Percentiles rank a stretch among this genome's conserved stretches.
These are phyloP conservation scores for Paraconiothyrium brasiliense DNA, from an alignment of 2,329 filamentous ascomycete genomes.

Conservation along the genomic window DNA sequence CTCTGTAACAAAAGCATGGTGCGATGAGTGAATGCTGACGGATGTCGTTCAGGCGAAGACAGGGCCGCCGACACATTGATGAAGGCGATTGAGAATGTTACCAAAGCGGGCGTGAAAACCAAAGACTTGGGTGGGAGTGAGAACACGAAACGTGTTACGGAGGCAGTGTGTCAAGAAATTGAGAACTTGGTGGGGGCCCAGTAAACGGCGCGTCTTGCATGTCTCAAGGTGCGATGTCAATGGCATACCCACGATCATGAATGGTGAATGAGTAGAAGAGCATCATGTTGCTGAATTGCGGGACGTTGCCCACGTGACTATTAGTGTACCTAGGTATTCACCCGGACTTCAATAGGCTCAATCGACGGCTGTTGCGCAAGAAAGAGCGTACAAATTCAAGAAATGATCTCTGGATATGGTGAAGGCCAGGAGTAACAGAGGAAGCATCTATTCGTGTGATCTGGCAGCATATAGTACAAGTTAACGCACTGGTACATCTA, in stretches of 20 bases:
- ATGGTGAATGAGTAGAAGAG: background rate
- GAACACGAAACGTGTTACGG: conserved; percentile 67
- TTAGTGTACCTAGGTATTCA: no score
- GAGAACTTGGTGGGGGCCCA: conserved; percentile 50
- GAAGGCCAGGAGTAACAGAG: background rate
- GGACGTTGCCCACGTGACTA: no score
- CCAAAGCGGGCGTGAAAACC: conserved; percentile 64
- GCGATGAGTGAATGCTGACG: background rate
- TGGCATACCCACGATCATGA: background rate
- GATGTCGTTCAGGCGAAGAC: conserved; percentile 57
- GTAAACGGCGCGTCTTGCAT: background rate
- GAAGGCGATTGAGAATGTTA: conserved; percentile 69
- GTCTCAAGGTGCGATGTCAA: background rate
- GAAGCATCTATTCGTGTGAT: conserved; percentile 31
- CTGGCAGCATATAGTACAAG: conserved; percentile 46
- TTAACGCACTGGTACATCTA: conserved; percentile 46
- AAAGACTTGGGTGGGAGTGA: conserved; percentile 68
- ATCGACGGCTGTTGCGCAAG: no score
- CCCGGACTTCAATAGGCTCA: no score
- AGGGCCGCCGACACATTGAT: conserved; percentile 66
- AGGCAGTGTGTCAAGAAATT: conserved; percentile 64
- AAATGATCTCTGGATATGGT: background rate
- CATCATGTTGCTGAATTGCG: no score
- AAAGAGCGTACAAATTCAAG: background rate
- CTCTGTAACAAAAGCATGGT: background rate